Evolutionary conservation across 164 flowering plant species (phyloP), one percentile per base, ranked within the genome.

Genomic region (Vitis rupestris): DNA sequence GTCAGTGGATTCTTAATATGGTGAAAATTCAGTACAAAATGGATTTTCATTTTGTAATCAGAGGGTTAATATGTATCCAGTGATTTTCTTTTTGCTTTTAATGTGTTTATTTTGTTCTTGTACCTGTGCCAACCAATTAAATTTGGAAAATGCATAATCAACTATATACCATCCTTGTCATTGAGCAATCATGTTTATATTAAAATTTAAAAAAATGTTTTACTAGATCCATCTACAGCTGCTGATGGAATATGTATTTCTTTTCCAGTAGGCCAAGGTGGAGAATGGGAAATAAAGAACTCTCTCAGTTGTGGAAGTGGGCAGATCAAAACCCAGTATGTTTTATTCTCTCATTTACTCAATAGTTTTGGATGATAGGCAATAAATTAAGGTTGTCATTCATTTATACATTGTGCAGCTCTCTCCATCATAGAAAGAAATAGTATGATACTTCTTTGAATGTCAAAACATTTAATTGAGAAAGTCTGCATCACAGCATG

Each of bases 261-360:
- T 19, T 66, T 61, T 79, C 30, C 76, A 93, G 96, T 63, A 84
- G 84, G 80, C 94, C 91, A 50, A 79, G 97, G 49, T 93, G 94
- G 97, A 93, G 99, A 81, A 47, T 95, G 68, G 99, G 99, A 57
- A 95, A 93, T 80, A 95, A 83, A 78, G 98, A 95, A 83, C 95
- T 95, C 63, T 87, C 97, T 75, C 97, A 93, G 72, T 69, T 95
- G 74, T 95, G 99, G 99, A 95, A 86, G 72, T 95, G 99, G 97
- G 91, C 99, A 51, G 98, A 95, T 78, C 89, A 86, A 63, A 91
- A 93, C 83, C 97, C 91, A 65, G 99, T 95, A 13, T 17, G 84
- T 75, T 47, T 8, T 49, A 8, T 54, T 76, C 44, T 31, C 44
- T 37, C 44, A 37, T 37, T 37, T 37, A 37, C 44, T 37, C 44